Percentiles rank a stretch among this genome's conserved stretches.
Conservation (phyloP, 2,329 filamentous ascomycete species). For the Colletotrichum filicis region DNA sequence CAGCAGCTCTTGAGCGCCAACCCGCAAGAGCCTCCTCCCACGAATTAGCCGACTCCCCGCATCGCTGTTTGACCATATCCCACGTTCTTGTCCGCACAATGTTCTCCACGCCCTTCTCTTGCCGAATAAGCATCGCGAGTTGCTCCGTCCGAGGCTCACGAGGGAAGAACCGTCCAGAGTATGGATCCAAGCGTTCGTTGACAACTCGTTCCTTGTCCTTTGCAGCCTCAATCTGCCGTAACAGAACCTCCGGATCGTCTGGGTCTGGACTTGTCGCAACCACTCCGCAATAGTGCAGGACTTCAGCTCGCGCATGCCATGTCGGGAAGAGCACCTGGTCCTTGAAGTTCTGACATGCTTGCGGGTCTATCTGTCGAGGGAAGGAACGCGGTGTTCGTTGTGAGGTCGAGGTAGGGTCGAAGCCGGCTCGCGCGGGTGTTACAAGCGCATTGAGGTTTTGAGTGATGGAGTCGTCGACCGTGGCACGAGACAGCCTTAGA, state of each 20-base stretch:
- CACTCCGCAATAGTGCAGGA: slow-evolving; percentile 88
- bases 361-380: slow-evolving; percentile 65
- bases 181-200: slow-evolving; percentile 91
- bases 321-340: slow-evolving; percentile 84
- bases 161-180: slow-evolving; percentile 85
- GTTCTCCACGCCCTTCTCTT: slow-evolving; percentile 80
- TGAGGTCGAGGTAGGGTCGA: slow-evolving; percentile 83
- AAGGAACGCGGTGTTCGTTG: slow-evolving; percentile 64
- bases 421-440: slow-evolving; percentile 77
- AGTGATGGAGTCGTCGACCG: slow-evolving; percentile 92
- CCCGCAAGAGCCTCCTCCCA: slow-evolving; percentile 74
- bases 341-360: slow-evolving; percentile 78
- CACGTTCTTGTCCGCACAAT: slow-evolving; percentile 87
- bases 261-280: slow-evolving; percentile 91
- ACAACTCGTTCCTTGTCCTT: slow-evolving; percentile 79
- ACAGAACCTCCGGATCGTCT: slow-evolving; percentile 80
- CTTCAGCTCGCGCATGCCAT: slow-evolving; percentile 85
- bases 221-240: slow-evolving; percentile 76
- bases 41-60: slow-evolving; percentile 65
- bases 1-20: slow-evolving; percentile 56
- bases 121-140: slow-evolving; percentile 77
- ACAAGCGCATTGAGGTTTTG: slow-evolving; percentile 92
- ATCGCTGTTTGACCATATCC: slow-evolving; percentile 81
- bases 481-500: slow-evolving; percentile 82
- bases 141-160: slow-evolving; percentile 83